Evolutionary conservation across 2,329 filamentous ascomycete species (phyloP), one percentile per base, ranked within the genome.

Genomic region (Aspergillus persii): DNA sequence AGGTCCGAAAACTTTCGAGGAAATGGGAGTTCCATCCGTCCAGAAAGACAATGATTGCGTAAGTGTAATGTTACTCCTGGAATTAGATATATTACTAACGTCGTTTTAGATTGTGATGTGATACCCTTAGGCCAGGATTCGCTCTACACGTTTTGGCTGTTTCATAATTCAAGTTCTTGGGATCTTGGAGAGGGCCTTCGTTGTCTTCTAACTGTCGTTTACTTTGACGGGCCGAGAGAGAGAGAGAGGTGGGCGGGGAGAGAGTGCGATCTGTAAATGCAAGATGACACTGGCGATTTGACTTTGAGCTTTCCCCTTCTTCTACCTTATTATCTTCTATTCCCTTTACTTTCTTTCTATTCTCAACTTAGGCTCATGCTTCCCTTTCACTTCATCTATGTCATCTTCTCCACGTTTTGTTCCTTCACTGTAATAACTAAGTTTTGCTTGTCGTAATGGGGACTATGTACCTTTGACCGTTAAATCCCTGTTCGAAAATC

Each of bases 1-100:
- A 71, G 95, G 94, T 9, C 94, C 95, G 1, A 91, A 95, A 68
- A 98, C 95, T 0, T 99, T 99, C 74, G 94, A 97, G 73, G 93
- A 96, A 73, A 99, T 99, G 95, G 95, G 95, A 44, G 94, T 99
- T 68, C 91, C 92, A 6, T 84, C 88, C 69, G 87, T 83, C 51
- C 93, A 95, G 76, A 84, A 88, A 62, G 91, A 96, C n/a, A 85
- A 86, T 66, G 93, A 98, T 77, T 99, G 94, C 81, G 93, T 97
- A 86, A 80, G 84, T 80, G 26, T 57, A 51, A 53, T 23, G 8
- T 9, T 39, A 18, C 26, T 15, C 2, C 29, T 26, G 3, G 8
- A 46, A 30, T 26, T 55, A 27, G 11, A 4, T 11, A 36, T 31
- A 4, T 33, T 41, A 41, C 67, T 68, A 55, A 68, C 60, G 8